Conservation (phyloP, 768 basidiomycete species). For the Amylocystis lapponica region DNA sequence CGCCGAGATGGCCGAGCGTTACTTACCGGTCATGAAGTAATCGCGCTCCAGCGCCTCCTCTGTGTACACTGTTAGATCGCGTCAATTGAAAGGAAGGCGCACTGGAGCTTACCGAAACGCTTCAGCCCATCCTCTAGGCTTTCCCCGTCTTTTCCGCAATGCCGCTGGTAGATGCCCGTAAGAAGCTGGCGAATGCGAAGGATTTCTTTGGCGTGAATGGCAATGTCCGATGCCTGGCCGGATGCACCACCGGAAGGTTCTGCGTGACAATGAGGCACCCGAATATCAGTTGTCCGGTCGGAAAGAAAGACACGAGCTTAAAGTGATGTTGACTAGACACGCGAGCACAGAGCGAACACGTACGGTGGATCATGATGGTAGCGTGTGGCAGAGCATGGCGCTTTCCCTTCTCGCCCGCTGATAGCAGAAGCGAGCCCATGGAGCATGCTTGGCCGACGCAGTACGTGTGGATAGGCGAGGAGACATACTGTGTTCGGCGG, state of each 20-base stretch:
- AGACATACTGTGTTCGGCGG: constrained; percentile 56
- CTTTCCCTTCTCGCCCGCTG: constrained; percentile 87
- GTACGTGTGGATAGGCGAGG: constrained; percentile 93
- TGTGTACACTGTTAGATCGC: constrained; percentile 24
- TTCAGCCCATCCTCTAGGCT: constrained; percentile 52
- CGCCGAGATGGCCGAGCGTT: background rate
- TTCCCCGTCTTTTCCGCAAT: constrained; percentile 71
- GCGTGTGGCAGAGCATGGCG: constrained; percentile 90
- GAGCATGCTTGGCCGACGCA: constrained; percentile 93
- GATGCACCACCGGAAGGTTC: constrained; percentile 96
- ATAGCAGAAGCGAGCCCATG: constrained; percentile 92
- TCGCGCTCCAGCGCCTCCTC: constrained; percentile 90
- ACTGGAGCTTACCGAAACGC: constrained; percentile 80
- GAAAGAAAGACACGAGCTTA: background rate
- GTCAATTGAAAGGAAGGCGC: constrained; percentile 2
- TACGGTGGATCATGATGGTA: constrained; percentile 98
- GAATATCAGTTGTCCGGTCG: background rate
- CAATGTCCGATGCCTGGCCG: constrained; percentile 94
- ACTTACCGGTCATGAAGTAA: constrained; percentile 87
- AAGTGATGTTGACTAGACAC: constrained; percentile 3
- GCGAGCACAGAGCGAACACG: constrained; percentile 17
- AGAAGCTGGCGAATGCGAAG: constrained; percentile 79
- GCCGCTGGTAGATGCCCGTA: constrained; percentile 85
- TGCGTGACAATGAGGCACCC: constrained; percentile 27
- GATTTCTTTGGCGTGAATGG: constrained; percentile 97